phyloP scores from a whole-genome alignment of 305 asterid genomes.

The Fraxinus paxiana region DNA sequence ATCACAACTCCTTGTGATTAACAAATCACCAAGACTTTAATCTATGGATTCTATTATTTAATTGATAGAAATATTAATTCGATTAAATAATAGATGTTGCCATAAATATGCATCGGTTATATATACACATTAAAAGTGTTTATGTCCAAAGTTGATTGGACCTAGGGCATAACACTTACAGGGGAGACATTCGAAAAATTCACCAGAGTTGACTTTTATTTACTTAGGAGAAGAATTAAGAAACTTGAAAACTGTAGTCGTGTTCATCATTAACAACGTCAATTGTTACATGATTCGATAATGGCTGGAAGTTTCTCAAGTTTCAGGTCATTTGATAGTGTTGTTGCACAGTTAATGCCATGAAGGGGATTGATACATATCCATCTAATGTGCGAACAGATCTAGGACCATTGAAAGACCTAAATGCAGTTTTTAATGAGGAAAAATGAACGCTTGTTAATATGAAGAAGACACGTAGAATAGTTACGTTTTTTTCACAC shows the following conservation, averaged over 20 bases:
- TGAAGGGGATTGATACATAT: background rate
- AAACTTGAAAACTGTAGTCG: background rate
- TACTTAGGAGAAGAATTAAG: background rate
- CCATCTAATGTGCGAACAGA: background rate
- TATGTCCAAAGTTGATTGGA: too few relatives aligned
- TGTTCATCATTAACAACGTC: background rate
- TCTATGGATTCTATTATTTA: too few relatives aligned
- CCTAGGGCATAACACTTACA: too few relatives aligned
- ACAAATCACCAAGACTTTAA: too few relatives aligned
- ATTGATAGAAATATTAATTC: too few relatives aligned
- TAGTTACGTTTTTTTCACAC: background rate
- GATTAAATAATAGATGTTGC: too few relatives aligned
- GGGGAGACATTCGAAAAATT: background rate
- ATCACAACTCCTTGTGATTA: too few relatives aligned
- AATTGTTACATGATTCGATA: background rate
- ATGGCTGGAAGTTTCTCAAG: background rate
- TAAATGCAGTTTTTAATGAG: too few relatives aligned
- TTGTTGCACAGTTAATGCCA: background rate
- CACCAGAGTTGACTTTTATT: background rate
- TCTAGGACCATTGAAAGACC: background rate
- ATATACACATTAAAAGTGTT: too few relatives aligned
- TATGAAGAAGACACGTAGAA: background rate
- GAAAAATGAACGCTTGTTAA: background rate
- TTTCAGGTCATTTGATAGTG: background rate
- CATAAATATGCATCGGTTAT: too few relatives aligned